Evolutionary conservation across 495 filamentous ascomycete genomes (phyloP), one percentile per base, ranked within the genome.

Genomic region (Penicillium lagena): DNA sequence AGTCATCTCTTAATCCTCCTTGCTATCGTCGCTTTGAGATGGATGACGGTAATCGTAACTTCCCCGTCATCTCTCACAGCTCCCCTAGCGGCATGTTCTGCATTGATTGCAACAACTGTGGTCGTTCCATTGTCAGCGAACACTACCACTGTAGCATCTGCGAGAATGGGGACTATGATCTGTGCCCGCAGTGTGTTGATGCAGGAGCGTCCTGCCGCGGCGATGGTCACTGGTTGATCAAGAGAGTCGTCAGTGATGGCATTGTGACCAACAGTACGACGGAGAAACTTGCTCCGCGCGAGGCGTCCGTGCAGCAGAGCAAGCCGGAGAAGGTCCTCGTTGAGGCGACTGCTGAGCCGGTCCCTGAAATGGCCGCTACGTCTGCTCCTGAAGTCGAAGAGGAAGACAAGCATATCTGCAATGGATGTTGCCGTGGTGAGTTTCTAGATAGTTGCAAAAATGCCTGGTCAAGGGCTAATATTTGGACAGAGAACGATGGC

Each of bases 71-170:
- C 37, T 61, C 61, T 27, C 64, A 70, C 49, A 54, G 37, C 10
- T 63, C 65, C 4, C 42, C 54, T 28, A 54, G 49, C 13, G 65
- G 67, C 9, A 54, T 63, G 29, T 76, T 74, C 61, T 80, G 77
- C 31, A 89, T 98, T 40, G 95, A 85, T 72, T 99, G 93, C 79
- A 96, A 99, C 68, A 77, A 80, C 55, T 99, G 93, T 58, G 80
- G 90, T 43, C 66, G 66, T 15, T 76, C 81, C 30, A 88, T 96
- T 53, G 73, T 81, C 30, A 81, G 89, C 51, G 78, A 77, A 15
- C 93, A 99, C 58, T 99, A 87, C 62, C 93, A 99, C 67, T 99
- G 93, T 72, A 85, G 86, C 55, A 85, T 81, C 43, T 99, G 94
- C 63, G 87, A 96, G 49, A 73, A 83, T 41, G 93, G 93, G 28